Percentiles rank a stretch among this genome's conserved stretches.
Conservation (phyloP, 2,329 filamentous ascomycete species). For the Triangularia setosa region DNA sequence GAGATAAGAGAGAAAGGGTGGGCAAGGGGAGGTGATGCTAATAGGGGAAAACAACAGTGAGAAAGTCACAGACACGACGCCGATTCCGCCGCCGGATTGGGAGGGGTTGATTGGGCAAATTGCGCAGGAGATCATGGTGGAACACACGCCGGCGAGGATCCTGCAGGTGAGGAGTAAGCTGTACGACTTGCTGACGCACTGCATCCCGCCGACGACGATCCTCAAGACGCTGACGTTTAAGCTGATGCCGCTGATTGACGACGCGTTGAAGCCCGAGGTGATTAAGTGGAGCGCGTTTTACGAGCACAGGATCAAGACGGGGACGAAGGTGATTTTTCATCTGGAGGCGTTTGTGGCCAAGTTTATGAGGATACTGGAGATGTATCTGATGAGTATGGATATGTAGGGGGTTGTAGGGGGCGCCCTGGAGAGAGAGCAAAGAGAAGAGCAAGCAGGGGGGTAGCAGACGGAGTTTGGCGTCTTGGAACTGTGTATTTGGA, state of each 20-base stretch:
- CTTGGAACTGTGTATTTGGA: neutral
- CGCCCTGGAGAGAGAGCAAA: no score
- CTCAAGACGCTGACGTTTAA: slow-evolving; percentile 95
- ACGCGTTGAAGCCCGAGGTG: slow-evolving; percentile 84
- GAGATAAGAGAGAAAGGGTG: neutral
- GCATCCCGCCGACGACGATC: slow-evolving; percentile 91
- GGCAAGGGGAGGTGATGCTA: neutral
- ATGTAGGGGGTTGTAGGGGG: slow-evolving; percentile 39
- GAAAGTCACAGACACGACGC: slow-evolving; percentile 80
- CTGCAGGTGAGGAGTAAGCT: slow-evolving; percentile 85
- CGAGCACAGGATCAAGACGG: slow-evolving; percentile 88
- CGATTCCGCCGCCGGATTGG: slow-evolving; percentile 95
- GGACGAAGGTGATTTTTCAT: slow-evolving; percentile 96
- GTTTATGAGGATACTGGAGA: slow-evolving; percentile 95
- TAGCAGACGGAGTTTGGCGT: neutral
- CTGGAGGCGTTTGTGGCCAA: slow-evolving; percentile 97
- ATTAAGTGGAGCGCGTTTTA: slow-evolving; percentile 97
- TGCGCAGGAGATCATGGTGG: slow-evolving; percentile 88
- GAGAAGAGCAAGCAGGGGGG: neutral
- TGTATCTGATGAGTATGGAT: slow-evolving; percentile 85
- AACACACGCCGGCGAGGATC: slow-evolving; percentile 86
- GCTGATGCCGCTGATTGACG: slow-evolving; percentile 80
- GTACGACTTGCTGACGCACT: slow-evolving; percentile 96
- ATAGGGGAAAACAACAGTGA: slow-evolving; percentile 59
- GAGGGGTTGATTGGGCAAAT: slow-evolving; percentile 86